A percentile compares a stretch with the other conserved stretches of the same genome.
These are phyloP conservation scores for Gaultheria prostrata DNA, from an alignment of 148 eudicot genomes.

Conservation along the genomic window DNA sequence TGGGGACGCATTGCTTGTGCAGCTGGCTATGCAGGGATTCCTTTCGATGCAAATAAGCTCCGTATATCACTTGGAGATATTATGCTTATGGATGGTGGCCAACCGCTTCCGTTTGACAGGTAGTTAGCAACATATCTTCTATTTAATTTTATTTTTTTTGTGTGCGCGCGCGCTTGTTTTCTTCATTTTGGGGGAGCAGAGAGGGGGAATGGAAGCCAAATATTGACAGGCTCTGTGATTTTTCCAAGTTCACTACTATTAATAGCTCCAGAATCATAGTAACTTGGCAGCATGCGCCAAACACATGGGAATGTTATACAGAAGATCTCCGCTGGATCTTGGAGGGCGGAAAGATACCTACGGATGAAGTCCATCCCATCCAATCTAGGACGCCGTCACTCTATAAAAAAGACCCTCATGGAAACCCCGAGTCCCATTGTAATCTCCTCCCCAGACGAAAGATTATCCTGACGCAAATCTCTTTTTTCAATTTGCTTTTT, in stretches of 20 bases:
- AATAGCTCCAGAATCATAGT: not conserved
- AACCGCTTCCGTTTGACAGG: conserved; percentile 90
- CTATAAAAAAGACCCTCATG: not conserved
- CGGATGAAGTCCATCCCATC: not conserved
- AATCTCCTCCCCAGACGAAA: not conserved
- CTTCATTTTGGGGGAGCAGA: too few species aligned
- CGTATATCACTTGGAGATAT: conserved; percentile 80
- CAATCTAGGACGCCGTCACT: not conserved
- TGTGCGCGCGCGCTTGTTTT: too few species aligned
- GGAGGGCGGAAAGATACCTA: not conserved
- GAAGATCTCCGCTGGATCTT: not conserved
- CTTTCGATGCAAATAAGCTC: conserved; percentile 63
- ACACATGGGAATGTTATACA: not conserved
- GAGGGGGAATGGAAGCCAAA: not conserved
- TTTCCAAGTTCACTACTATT: not conserved
- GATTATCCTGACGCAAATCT: not conserved
- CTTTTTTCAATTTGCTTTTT: not conserved
- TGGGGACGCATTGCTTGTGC: conserved; percentile 99
- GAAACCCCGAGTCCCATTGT: not conserved
- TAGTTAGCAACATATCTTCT: conserved; percentile 16
- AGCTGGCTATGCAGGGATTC: conserved; percentile 89
- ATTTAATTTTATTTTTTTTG: not conserved
- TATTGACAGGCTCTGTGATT: not conserved
- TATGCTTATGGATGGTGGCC: conserved; percentile 85
- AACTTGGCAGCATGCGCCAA: not conserved